These are phyloP conservation scores for Seiridium cupressi DNA, from an alignment of 2,329 filamentous ascomycete genomes.

Conservation along the genomic window DNA sequence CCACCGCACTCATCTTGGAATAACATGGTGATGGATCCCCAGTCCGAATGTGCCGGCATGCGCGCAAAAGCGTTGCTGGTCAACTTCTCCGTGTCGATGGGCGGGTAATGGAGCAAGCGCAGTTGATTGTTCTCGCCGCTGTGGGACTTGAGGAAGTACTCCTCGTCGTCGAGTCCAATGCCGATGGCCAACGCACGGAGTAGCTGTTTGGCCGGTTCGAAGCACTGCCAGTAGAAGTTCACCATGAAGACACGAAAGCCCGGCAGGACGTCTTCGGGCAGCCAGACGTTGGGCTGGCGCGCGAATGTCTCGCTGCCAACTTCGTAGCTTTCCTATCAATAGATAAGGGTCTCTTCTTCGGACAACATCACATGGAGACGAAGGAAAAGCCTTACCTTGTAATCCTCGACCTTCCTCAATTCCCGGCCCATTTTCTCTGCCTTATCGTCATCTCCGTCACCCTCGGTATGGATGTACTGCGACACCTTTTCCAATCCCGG, in stretches of 20 bases:
- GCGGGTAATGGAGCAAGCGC: slow-evolving; percentile 58
- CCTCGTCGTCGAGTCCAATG: slow-evolving; percentile 42
- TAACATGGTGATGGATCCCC: slow-evolving; percentile 43
- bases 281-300: slow-evolving; percentile 48
- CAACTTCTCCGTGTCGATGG: slow-evolving; percentile 41
- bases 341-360: too few relatives aligned
- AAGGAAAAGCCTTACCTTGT: slow-evolving; percentile 38
- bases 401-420: slow-evolving; percentile 45
- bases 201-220: slow-evolving; percentile 38
- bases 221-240: slow-evolving; percentile 47
- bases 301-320: slow-evolving; percentile 45
- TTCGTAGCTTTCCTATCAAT: slow-evolving; percentile 46
- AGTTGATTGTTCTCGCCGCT: slow-evolving; percentile 57
- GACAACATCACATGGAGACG: too few relatives aligned
- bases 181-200: slow-evolving; percentile 44
- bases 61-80: slow-evolving; percentile 36
- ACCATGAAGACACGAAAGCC: slow-evolving; percentile 46
- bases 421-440: slow-evolving; percentile 38
- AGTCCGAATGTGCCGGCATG: slow-evolving; percentile 28
- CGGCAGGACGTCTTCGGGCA: slow-evolving; percentile 40
- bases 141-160: slow-evolving; percentile 47
- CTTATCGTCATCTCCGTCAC: slow-evolving; percentile 33
- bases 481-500: slow-evolving; percentile 53
- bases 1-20: slow-evolving; percentile 44
- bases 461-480: slow-evolving; percentile 37